Percentiles rank a stretch among this genome's conserved stretches.
Evolutionary conservation across 805 yeast species (phyloP).

Genomic region (Spathaspora sp.): DNA sequence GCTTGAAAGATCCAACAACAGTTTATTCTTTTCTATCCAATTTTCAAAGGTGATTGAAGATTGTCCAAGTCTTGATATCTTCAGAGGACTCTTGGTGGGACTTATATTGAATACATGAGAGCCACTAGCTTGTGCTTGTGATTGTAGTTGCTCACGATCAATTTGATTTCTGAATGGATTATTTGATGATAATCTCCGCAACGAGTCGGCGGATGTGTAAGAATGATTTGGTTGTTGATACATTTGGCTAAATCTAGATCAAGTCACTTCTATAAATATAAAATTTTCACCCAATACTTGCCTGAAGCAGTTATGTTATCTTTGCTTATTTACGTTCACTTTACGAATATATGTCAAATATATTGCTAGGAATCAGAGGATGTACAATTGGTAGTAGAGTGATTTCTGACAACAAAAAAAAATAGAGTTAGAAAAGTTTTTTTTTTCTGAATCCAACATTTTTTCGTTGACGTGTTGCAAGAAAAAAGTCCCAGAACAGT

Average conservation of each 20-base stretch:
- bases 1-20: conserved; percentile 36
- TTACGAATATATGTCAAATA: neutral
- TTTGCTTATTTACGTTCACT: neutral
- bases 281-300: neutral
- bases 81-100: neutral
- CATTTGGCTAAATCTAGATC: conserved; percentile 19
- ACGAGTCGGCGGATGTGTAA: conserved; percentile 30
- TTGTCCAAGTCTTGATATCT: neutral
- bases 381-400: neutral
- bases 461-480: neutral
- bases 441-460: neutral
- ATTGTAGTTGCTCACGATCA: conserved; percentile 10
- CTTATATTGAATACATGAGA: neutral
- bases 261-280: neutral
- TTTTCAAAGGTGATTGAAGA: conserved; percentile 42
- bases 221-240: conserved; percentile 36
- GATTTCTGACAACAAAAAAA: neutral
- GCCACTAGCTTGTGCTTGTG: conserved; percentile 1
- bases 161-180: conserved; percentile 62
- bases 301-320: neutral
- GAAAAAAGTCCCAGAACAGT: neutral
- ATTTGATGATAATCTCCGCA: conserved; percentile 54
- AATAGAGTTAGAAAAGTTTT: neutral
- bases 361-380: neutral
- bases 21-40: conserved; percentile 53